Conservation (phyloP, 139 green algal genomes). For the Micractinium conductrix region DNA sequence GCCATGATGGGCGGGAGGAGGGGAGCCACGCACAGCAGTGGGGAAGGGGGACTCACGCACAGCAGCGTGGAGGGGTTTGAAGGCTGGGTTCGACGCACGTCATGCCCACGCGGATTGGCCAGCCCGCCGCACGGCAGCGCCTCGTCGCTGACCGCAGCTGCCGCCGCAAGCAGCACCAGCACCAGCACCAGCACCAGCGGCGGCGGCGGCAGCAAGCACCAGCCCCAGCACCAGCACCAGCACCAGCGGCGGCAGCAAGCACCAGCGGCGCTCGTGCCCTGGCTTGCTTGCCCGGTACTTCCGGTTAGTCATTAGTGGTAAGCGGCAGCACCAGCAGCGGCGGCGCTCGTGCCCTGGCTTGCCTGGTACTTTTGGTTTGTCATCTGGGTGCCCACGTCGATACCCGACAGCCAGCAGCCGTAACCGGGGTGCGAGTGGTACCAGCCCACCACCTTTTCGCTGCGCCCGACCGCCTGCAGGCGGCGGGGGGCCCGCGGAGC, state of each 20-base stretch:
- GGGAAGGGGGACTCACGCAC: background rate
- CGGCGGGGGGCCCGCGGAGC: background rate
- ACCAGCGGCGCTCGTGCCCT: too few relatives aligned
- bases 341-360: too few relatives aligned
- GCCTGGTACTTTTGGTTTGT: constrained; percentile 87
- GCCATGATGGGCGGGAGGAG: background rate
- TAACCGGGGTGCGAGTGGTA: constrained; percentile 99
- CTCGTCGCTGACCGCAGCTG: too few relatives aligned
- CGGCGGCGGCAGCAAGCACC: too few relatives aligned
- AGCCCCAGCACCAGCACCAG: too few relatives aligned
- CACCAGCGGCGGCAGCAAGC: too few relatives aligned
- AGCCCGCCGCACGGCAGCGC: too few relatives aligned
- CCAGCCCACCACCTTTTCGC: constrained; percentile 98
- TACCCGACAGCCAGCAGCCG: constrained; percentile 98
- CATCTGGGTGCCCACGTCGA: constrained; percentile 90
- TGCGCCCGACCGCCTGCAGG: constrained; percentile 60
- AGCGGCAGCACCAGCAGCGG: too few relatives aligned
- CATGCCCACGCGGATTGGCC: too few relatives aligned
- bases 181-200: background rate
- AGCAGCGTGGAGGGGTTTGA: background rate
- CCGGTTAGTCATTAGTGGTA: too few relatives aligned
- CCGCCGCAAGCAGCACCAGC: background rate
- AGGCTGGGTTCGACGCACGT: background rate
- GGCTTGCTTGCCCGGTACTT: too few relatives aligned
- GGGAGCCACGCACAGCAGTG: background rate